Evolutionary conservation across 768 basidiomycete species (phyloP), one percentile per base, ranked within the genome.

Genomic region (Boletus vermiculosoides): DNA sequence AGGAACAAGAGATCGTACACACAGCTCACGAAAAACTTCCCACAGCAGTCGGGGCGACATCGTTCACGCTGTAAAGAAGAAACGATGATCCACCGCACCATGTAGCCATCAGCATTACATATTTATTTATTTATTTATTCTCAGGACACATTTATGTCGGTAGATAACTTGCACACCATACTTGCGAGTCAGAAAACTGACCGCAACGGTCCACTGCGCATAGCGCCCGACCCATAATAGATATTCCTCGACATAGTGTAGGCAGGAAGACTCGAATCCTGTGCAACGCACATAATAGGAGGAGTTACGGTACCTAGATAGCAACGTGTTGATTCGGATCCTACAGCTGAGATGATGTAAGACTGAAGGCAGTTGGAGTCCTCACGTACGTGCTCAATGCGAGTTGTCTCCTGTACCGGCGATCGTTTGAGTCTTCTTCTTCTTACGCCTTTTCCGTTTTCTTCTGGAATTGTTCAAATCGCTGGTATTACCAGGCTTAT

Each of bases 401-500:
- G 40, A 50, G 23, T 50, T 57, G 54, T 61, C 58, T 59, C 52
- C 60, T 45, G 66, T 66, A 54, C 56, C 61, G 50, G 62, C 31
- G 28, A 63, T 64, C 60, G 50, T 62, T 53, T 70, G 74, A 52
- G 72, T 73, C 63, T 80, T 83, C 71, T 80, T 84, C 63, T 78
- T 83, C 64, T 80, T 83, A 55, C 74, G 77, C 58, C 79, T 74
- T 68, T 73, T 81, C 8, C 81, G 76, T 60, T 77, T 86, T 74
- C 81, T 86, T 65, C 80, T 86, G 34, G 77, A 69, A 59, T 64
- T 73, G 34, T 58, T 59, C 58, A 48, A 45, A 56, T 56, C 50
- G 45, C 39, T 55, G 23, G 48, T 40, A 51, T 60, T 54, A 42
- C 61, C 71, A 58, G 55, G 34, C 28, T 50, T 46, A 47, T 56